A percentile compares a stretch with the other conserved stretches of the same genome.
phyloP scores from a whole-genome alignment of 768 basidiomycete genomes.

The Hemileccinum impolitum region DNA sequence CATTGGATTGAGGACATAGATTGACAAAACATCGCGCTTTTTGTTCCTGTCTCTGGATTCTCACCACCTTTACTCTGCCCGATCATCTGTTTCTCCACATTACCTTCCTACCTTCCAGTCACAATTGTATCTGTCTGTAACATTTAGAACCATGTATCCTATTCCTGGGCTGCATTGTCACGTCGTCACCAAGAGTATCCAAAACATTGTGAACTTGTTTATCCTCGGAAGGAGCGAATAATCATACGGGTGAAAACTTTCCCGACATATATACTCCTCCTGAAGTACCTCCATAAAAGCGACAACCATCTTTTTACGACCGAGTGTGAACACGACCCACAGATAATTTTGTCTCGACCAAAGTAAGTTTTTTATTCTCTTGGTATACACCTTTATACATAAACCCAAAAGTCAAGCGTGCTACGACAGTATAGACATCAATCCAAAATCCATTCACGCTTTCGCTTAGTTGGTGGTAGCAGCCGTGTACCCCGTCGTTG shows the following conservation, averaged over 20 bases:
- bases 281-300: too few species aligned
- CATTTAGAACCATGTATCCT: slow-evolving; percentile 22
- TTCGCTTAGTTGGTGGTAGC: slow-evolving; percentile 28
- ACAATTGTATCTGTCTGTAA: slow-evolving; percentile 10
- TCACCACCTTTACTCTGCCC: slow-evolving; percentile 1
- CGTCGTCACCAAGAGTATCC: not conserved
- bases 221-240: too few species aligned
- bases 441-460: not conserved
- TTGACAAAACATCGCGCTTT: slow-evolving; percentile 8
- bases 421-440: not conserved
- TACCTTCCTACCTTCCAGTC: slow-evolving; percentile 7
- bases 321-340: too few species aligned
- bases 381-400: slow-evolving; percentile 1
- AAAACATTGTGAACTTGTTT: too few species aligned
- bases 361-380: not conserved
- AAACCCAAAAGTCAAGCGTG: not conserved
- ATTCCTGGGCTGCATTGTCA: slow-evolving; percentile 7
- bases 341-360: not conserved
- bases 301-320: not conserved
- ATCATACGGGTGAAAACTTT: too few species aligned
- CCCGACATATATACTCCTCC: too few species aligned
- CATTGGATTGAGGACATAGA: slow-evolving; percentile 35
- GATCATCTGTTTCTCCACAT: slow-evolving; percentile 3
- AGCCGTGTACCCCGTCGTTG: slow-evolving; percentile 26
- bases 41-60: not conserved